Evolutionary conservation across 192 early-diverging fungal species (phyloP), one percentile per base, ranked within the genome.

Genomic region (Neocallimastix lanati): DNA sequence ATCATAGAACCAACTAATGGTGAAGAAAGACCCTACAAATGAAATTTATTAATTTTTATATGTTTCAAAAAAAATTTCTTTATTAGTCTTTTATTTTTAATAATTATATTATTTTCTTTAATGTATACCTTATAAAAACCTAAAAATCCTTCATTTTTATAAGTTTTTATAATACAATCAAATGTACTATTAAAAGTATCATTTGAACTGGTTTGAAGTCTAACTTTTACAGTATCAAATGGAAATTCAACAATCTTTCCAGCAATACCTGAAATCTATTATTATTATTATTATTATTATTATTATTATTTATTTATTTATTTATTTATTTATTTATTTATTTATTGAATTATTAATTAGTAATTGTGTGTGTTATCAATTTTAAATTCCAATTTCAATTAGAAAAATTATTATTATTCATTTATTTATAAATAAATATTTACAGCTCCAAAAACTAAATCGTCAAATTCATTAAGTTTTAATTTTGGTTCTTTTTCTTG

Each of bases 191-290:
- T 84, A 83, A 94, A 98, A 27, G 84, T 12, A 38, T 82, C 80
- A 85, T 85, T 13, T 88, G 86, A 21, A 82, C 81, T 25, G 7
- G 93, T 91, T 82, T 99, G 97, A 37, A 99, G 88, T 6, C 96
- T 93, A 14, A 98, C 96, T 78, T 97, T 95, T 28, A 86, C 58
- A 0, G 80, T 80, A 86, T 97, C 96, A 83, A 97, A 97, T 6
- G 97, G 96, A 78, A 94, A 97, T 84, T 99, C 96, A 81, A 99
- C 91, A 79, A 94, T 87, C 88, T 96, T 96, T 84, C 94, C 97
- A 28, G 91, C 87, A 81, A 97, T 91, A 29, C 97, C 97, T 7
- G 94, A 91, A 18, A 96, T 80, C 93, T 94, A 33, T 6, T n/a
- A n/a, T n/a, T n/a, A n/a, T n/a, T n/a, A n/a, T n/a, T n/a, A n/a